Percentiles rank a stretch among this genome's conserved stretches.
These are phyloP conservation scores for Kwoniella bestiolae DNA, from an alignment of 768 basidiomycete genomes.

Conservation along the genomic window DNA sequence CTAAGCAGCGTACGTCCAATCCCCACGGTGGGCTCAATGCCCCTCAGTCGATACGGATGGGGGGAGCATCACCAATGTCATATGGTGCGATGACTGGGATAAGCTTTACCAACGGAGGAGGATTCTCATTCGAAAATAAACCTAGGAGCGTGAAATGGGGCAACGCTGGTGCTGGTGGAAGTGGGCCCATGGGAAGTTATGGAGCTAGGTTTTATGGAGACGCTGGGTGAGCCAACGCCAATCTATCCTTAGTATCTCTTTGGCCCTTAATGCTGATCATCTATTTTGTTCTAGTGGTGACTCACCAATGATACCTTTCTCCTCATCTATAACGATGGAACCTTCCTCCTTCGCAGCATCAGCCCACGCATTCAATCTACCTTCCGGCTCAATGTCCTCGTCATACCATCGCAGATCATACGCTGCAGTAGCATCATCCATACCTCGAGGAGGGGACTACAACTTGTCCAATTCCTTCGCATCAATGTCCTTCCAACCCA, in stretches of 20 bases:
- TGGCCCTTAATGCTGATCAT: not conserved
- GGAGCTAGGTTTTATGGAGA: slow-evolving; percentile 50
- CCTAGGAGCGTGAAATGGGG: slow-evolving; percentile 35
- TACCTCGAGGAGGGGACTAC: slow-evolving; percentile 13
- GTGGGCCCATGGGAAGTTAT: slow-evolving; percentile 44
- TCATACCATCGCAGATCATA: slow-evolving; percentile 47
- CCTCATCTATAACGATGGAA: slow-evolving; percentile 52
- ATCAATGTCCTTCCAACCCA: slow-evolving; percentile 47
- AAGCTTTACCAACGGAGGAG: slow-evolving; percentile 49
- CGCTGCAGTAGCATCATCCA: slow-evolving; percentile 40
- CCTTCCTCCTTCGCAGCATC: slow-evolving; percentile 42
- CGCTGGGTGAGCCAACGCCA: slow-evolving; percentile 41
- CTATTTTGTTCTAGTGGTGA: slow-evolving; percentile 27
- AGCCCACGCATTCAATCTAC: slow-evolving; percentile 43
- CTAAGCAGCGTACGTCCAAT: slow-evolving; percentile 19
- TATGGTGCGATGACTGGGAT: slow-evolving; percentile 49
- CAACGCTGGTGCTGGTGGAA: slow-evolving; percentile 22
- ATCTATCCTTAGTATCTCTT: not conserved
- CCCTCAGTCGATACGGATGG: slow-evolving; percentile 22
- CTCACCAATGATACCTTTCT: slow-evolving; percentile 42
- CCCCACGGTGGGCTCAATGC: slow-evolving; percentile 20
- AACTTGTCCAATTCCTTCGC: slow-evolving; percentile 45
- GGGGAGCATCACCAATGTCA: slow-evolving; percentile 45
- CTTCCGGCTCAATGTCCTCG: slow-evolving; percentile 38
- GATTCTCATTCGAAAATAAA: slow-evolving; percentile 44